Conservation (phyloP, 2,329 filamentous ascomycete species). For the Endocalyx cinctus region DNA sequence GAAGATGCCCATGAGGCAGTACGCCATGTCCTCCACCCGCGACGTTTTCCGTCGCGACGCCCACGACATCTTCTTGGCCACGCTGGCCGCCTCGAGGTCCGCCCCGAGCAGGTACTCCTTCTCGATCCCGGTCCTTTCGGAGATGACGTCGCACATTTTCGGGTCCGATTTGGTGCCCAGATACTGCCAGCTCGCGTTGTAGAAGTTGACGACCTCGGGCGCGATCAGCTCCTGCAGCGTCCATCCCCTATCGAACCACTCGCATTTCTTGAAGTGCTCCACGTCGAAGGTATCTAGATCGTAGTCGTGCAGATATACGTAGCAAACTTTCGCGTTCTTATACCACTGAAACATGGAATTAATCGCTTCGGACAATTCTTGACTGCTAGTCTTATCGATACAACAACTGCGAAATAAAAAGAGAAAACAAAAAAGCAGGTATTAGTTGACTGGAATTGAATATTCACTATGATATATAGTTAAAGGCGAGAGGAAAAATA, state of each 20-base stretch:
- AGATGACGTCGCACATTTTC: neutral
- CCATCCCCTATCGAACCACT: slow-evolving; percentile 6
- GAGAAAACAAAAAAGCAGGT: too few relatives aligned
- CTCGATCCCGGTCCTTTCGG: slow-evolving; percentile 5
- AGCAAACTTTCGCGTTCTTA: slow-evolving; percentile 1
- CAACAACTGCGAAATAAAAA: too few relatives aligned
- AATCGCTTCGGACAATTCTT: slow-evolving; percentile 5
- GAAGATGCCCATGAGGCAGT: slow-evolving; percentile 12
- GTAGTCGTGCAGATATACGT: slow-evolving; percentile 3
- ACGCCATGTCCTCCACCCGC: slow-evolving; percentile 10
- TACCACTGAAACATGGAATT: slow-evolving; percentile 8
- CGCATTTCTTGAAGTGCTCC: neutral
- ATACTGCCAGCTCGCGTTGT: slow-evolving; percentile 3
- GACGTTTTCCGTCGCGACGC: slow-evolving; percentile 6
- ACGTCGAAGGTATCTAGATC: neutral
- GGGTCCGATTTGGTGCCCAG: neutral
- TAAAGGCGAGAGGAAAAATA: too few relatives aligned
- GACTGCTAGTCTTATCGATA: slow-evolving; percentile 5
- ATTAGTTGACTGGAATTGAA: too few relatives aligned
- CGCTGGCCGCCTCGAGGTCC: neutral
- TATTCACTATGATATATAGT: too few relatives aligned
- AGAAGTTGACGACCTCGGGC: slow-evolving; percentile 6
- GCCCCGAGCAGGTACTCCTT: neutral
- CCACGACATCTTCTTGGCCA: slow-evolving; percentile 10
- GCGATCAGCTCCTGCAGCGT: slow-evolving; percentile 12